These are phyloP conservation scores for Mucor ambiguus DNA, from an alignment of 371 early-diverging fungal genomes.

Conservation along the genomic window DNA sequence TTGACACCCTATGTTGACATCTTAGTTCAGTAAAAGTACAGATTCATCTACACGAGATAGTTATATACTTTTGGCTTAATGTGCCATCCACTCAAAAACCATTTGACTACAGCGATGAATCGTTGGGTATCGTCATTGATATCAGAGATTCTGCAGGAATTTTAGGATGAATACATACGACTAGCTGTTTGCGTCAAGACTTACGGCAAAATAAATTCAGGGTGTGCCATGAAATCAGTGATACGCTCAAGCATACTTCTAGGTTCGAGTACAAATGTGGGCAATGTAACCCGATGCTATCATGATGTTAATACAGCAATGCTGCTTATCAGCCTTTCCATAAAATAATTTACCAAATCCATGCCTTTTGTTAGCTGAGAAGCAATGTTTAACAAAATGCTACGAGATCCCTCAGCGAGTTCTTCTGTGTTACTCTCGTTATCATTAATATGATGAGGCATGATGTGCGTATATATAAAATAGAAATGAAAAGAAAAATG, in stretches of 20 bases:
- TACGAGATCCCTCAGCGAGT: constrained; percentile 85
- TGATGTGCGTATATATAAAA: constrained; percentile 1
- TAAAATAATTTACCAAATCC: constrained; percentile 61
- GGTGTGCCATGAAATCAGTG: constrained; percentile 96
- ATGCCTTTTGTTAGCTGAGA: constrained; percentile 86
- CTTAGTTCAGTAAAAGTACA: not conserved
- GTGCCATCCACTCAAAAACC: constrained; percentile 97
- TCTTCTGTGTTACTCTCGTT: constrained; percentile 72
- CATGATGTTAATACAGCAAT: not conserved
- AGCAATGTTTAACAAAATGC: constrained; percentile 85
- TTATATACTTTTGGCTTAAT: constrained; percentile 83
- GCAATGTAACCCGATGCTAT: constrained; percentile 82
- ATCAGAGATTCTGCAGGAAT: constrained; percentile 53
- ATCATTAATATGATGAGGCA: constrained; percentile 20
- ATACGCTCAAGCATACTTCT: constrained; percentile 94
- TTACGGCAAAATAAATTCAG: constrained; percentile 85
- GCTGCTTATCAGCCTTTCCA: not conserved
- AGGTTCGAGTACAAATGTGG: constrained; percentile 96
- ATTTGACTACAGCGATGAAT: constrained; percentile 88
- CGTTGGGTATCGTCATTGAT: constrained; percentile 76
- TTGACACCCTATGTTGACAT: constrained; percentile 78
- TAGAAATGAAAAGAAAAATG: not conserved
- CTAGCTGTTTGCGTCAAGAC: constrained; percentile 2
- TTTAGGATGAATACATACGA: not conserved
- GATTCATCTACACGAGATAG: not conserved